Percentiles rank a stretch among this genome's conserved stretches.
These are phyloP conservation scores for Neonectria ditissima DNA, from an alignment of 2,329 filamentous ascomycete species.

Conservation along the genomic window DNA sequence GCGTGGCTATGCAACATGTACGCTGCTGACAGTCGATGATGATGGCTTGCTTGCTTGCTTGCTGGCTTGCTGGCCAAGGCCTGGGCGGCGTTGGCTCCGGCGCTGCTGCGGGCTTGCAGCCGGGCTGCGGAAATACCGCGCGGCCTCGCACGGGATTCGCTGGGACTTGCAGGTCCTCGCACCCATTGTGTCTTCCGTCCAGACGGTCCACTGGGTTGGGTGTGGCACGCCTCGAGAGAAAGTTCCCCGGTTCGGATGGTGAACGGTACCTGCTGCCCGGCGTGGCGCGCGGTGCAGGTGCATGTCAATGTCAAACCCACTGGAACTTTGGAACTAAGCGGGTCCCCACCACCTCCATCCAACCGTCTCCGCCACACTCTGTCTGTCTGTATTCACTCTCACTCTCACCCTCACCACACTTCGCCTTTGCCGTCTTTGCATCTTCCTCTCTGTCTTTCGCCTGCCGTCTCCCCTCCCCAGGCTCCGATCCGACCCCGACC, in stretches of 20 bases:
- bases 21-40: constrained; percentile 14
- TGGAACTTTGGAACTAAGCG: not conserved
- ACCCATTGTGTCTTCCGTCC: no score
- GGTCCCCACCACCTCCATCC: constrained; percentile 7
- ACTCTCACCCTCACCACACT: not conserved
- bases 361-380: constrained; percentile 9
- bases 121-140: constrained; percentile 4
- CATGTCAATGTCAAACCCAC: constrained; percentile 3
- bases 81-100: not conserved
- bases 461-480: not conserved
- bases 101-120: not conserved
- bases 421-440: not conserved
- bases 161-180: not conserved
- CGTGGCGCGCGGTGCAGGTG: not conserved
- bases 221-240: no score
- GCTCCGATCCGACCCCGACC: constrained; percentile 1
- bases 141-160: constrained; percentile 7
- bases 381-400: not conserved
- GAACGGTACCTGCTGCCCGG: not conserved
- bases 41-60: no score
- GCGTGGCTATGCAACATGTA: constrained; percentile 20
- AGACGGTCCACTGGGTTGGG: no score
- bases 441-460: not conserved
- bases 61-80: constrained; percentile 1
- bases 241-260: not conserved